These are phyloP conservation scores for Cercospora citrullina DNA, from an alignment of 2,329 filamentous ascomycete genomes.

Conservation along the genomic window DNA sequence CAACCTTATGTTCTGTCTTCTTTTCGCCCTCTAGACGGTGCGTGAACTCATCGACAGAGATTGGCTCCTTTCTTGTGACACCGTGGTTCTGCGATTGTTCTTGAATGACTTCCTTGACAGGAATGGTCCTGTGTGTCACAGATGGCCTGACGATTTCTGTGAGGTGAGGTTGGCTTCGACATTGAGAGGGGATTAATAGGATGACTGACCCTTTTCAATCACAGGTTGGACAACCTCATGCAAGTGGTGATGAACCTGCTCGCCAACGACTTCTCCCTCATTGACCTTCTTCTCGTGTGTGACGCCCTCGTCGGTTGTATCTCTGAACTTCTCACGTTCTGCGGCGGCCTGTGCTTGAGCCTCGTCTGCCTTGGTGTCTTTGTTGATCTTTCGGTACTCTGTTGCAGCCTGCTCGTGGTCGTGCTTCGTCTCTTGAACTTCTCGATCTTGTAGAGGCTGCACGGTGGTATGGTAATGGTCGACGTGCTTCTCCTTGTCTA, in stretches of 20 bases:
- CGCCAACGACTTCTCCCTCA: conserved; percentile 23
- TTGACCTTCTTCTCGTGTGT: conserved; percentile 22
- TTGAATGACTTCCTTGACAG: conserved; percentile 30
- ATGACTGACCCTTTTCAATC: conserved; percentile 32
- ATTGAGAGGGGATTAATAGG: background rate
- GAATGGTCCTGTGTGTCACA: conserved; percentile 33
- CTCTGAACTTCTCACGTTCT: conserved; percentile 23
- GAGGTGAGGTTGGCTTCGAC: background rate
- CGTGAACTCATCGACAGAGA: conserved; percentile 33
- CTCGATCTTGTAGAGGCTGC: conserved; percentile 29
- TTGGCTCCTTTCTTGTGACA: conserved; percentile 25
- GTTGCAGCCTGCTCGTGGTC: conserved; percentile 24
- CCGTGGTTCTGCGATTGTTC: conserved; percentile 31
- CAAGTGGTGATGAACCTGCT: conserved; percentile 33
- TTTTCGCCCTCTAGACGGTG: conserved; percentile 20
- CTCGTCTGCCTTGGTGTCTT: conserved; percentile 25
- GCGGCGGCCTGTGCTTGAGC: conserved; percentile 27
- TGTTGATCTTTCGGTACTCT: conserved; percentile 26
- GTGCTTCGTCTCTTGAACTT: conserved; percentile 27
- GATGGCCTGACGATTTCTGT: conserved; percentile 28
- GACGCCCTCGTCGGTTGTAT: conserved; percentile 21
- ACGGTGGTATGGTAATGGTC: conserved; percentile 36
- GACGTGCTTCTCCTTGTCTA: conserved; percentile 27
- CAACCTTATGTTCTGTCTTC: conserved; percentile 16
- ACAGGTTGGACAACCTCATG: conserved; percentile 35